Evolutionary conservation across 345 rosid genomes (phyloP).

Genomic region (Carallia brachiata): DNA sequence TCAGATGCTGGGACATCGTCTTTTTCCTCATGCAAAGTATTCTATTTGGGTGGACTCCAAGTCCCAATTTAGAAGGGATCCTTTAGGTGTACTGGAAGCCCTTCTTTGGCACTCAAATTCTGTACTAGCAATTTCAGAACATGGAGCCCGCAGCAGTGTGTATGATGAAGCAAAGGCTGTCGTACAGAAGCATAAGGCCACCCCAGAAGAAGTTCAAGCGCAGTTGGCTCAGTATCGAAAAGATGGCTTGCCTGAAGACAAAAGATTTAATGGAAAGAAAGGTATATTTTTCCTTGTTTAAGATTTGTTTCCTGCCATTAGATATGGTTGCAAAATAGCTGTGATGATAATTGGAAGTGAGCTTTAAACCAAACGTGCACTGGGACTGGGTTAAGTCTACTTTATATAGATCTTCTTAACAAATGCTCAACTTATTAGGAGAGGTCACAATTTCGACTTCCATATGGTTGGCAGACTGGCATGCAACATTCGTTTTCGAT

Average conservation of each 20-base stretch:
- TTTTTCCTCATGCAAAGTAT: slow-evolving; percentile 72
- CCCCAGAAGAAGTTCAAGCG: slow-evolving; percentile 83
- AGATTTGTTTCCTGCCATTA: background rate
- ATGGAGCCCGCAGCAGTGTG: slow-evolving; percentile 93
- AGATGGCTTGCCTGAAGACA: slow-evolving; percentile 77
- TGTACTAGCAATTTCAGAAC: slow-evolving; percentile 84
- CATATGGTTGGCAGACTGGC: too few species aligned
- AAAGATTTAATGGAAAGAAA: slow-evolving; percentile 76
- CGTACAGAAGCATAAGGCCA: slow-evolving; percentile 81
- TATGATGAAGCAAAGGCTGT: slow-evolving; percentile 95
- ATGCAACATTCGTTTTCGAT: too few species aligned
- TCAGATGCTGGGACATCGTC: slow-evolving; percentile 94
- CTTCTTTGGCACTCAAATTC: slow-evolving; percentile 92
- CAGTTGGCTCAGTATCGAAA: slow-evolving; percentile 63
- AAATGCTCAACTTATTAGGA: too few species aligned
- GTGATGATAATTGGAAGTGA: background rate
- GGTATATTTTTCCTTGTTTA: slow-evolving; percentile 33
- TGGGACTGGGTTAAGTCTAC: too few species aligned
- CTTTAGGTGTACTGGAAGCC: slow-evolving; percentile 83
- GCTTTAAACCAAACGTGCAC: too few species aligned
- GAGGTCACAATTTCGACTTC: too few species aligned
- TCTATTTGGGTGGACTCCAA: slow-evolving; percentile 98
- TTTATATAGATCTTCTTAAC: too few species aligned
- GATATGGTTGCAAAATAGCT: background rate
- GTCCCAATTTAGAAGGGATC: slow-evolving; percentile 95